phyloP scores from a whole-genome alignment of 2,329 filamentous ascomycete genomes.

The Fusarium beomiforme region DNA sequence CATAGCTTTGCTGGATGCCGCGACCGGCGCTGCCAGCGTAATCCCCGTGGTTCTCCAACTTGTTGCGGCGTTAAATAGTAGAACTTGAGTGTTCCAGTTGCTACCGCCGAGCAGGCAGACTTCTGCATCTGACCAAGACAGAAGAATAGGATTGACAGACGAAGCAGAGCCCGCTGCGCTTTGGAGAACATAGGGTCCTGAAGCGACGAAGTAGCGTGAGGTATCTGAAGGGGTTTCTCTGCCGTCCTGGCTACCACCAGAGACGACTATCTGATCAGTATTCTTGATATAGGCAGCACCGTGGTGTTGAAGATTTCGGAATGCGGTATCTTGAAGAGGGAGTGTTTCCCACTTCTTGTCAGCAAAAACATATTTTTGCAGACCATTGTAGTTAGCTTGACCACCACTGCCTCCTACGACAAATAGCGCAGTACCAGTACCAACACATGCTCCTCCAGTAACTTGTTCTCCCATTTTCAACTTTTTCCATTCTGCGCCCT shows the following conservation, averaged over 20 bases:
- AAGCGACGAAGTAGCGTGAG: conserved; percentile 78
- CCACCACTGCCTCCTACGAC: conserved; percentile 78
- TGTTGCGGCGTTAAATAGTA: conserved; percentile 70
- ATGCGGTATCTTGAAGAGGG: conserved; percentile 45
- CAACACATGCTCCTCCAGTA: conserved; percentile 80
- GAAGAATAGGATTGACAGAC: conserved; percentile 73
- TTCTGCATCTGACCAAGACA: conserved; percentile 77
- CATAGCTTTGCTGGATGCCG: conserved; percentile 66
- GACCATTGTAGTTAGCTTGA: conserved; percentile 70
- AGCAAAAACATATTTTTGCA: conserved; percentile 74
- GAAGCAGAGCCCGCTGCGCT: conserved; percentile 69
- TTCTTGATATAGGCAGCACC: conserved; percentile 78
- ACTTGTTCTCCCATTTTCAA: conserved; percentile 75
- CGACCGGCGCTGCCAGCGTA: conserved; percentile 67
- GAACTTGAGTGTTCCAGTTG: conserved; percentile 69
- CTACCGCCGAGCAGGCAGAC: conserved; percentile 80
- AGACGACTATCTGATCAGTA: conserved; percentile 79
- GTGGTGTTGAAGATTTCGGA: conserved; percentile 75
- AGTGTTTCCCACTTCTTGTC: conserved; percentile 64
- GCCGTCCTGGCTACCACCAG: conserved; percentile 77
- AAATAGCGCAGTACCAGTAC: conserved; percentile 76
- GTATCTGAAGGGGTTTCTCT: conserved; percentile 69
- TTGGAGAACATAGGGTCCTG: conserved; percentile 70
- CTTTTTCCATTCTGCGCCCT: conserved; percentile 77
- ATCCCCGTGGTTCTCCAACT: conserved; percentile 73